These are phyloP conservation scores for Cladorrhinum sp. DNA, from an alignment of 2,329 filamentous ascomycete species.

Conservation along the genomic window DNA sequence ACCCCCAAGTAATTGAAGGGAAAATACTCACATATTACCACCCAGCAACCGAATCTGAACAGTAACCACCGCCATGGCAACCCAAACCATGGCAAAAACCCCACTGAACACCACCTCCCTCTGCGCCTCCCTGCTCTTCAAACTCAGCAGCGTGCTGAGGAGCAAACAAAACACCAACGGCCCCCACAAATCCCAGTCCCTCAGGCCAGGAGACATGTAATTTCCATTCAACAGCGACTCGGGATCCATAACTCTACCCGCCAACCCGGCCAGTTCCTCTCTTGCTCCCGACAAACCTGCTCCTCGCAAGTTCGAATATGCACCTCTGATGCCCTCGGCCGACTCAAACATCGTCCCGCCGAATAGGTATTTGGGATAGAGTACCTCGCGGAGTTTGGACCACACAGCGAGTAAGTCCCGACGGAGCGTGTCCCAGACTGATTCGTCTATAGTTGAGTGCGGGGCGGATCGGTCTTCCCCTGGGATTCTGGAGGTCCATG, in stretches of 20 bases:
- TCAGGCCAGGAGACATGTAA: slow-evolving; percentile 82
- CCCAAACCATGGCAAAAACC: slow-evolving; percentile 95
- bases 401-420: slow-evolving; percentile 90
- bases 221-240: slow-evolving; percentile 58
- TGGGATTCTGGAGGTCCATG: slow-evolving; percentile 72
- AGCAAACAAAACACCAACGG: slow-evolving; percentile 91
- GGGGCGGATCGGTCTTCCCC: slow-evolving; percentile 90
- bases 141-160: slow-evolving; percentile 81
- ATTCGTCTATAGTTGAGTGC: slow-evolving; percentile 93
- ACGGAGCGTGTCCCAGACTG: slow-evolving; percentile 94
- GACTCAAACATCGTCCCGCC: slow-evolving; percentile 63
- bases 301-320: slow-evolving; percentile 59
- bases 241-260: slow-evolving; percentile 61
- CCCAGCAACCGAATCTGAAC: slow-evolving; percentile 94
- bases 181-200: slow-evolving; percentile 98
- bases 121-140: slow-evolving; percentile 75
- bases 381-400: slow-evolving; percentile 96
- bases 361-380: slow-evolving; percentile 93
- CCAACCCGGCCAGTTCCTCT: slow-evolving; percentile 60
- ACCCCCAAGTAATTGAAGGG: no score
- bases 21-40: slow-evolving; percentile 79
- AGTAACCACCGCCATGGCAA: slow-evolving; percentile 95
- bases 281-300: slow-evolving; percentile 58
- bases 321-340: slow-evolving; percentile 53
- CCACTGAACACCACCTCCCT: slow-evolving; percentile 89